phyloP scores from a whole-genome alignment of 2,329 filamentous ascomycete species.

The Bipolaris oryzae region DNA sequence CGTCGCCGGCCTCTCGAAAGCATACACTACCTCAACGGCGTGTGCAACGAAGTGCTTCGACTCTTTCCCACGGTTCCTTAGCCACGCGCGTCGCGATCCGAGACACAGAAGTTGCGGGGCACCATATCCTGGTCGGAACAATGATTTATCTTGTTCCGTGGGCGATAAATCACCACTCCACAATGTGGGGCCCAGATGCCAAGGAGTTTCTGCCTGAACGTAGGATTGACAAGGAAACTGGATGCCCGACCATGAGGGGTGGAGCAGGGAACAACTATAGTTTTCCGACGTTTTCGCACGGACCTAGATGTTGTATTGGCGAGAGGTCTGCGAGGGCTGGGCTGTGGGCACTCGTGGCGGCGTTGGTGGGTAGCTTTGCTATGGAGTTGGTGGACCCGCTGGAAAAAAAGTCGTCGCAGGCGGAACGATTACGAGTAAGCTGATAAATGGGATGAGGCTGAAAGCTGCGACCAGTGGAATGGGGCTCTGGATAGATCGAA shows the following conservation, averaged over 20 bases:
- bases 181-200: conserved; percentile 52
- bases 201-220: conserved; percentile 53
- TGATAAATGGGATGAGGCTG: conserved; percentile 47
- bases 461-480: conserved; percentile 35
- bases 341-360: conserved; percentile 44
- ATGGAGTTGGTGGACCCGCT: conserved; percentile 42
- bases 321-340: conserved; percentile 48
- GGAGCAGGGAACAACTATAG: conserved; percentile 49
- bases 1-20: conserved; percentile 50
- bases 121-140: conserved; percentile 50
- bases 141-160: conserved; percentile 48
- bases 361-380: conserved; percentile 44
- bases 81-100: conserved; percentile 40
- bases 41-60: conserved; percentile 53
- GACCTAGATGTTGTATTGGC: conserved; percentile 49
- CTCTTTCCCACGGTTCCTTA: conserved; percentile 49
- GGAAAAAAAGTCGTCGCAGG: conserved; percentile 39
- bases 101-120: conserved; percentile 41
- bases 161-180: conserved; percentile 52
- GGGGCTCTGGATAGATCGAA: conserved; percentile 14
- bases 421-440: conserved; percentile 49
- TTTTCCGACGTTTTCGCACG: conserved; percentile 54
- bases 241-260: conserved; percentile 50
- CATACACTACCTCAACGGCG: conserved; percentile 54
- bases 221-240: conserved; percentile 51